A percentile compares a stretch with the other conserved stretches of the same genome.
Conservation (phyloP, 2,329 filamentous ascomycete genomes). For the Trichoderma sp. region DNA sequence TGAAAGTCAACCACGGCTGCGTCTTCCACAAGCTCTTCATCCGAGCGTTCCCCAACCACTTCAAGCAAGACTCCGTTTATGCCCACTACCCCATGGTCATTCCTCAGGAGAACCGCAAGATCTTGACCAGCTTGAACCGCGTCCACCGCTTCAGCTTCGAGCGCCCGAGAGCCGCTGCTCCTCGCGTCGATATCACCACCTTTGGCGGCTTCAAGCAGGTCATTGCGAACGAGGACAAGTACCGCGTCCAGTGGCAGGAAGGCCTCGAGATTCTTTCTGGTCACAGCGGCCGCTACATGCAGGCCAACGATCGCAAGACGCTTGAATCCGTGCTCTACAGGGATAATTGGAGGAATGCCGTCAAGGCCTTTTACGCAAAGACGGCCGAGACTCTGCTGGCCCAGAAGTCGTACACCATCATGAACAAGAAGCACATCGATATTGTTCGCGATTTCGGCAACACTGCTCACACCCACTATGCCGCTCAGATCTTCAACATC, state of each 20-base stretch:
- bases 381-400: conserved; percentile 60
- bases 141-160: conserved; percentile 68
- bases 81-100: conserved; percentile 74
- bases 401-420: conserved; percentile 63
- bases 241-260: conserved; percentile 63
- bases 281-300: conserved; percentile 8
- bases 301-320: conserved; percentile 39
- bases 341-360: conserved; percentile 58
- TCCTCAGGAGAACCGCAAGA: conserved; percentile 68
- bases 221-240: conserved; percentile 58
- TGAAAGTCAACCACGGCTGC: conserved; percentile 73
- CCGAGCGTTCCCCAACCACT: conserved; percentile 76
- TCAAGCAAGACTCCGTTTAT: conserved; percentile 74
- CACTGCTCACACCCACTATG: conserved; percentile 62
- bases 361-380: conserved; percentile 65
- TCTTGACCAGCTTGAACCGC: conserved; percentile 65
- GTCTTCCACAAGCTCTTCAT: conserved; percentile 83
- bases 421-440: conserved; percentile 59
- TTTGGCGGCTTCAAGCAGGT: conserved; percentile 61
- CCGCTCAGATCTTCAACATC: conserved; percentile 60
- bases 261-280: conserved; percentile 54
- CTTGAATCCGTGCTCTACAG: conserved; percentile 59
- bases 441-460: conserved; percentile 69
- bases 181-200: conserved; percentile 56
- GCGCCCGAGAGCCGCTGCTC: conserved; percentile 51